Evolutionary conservation across 2,329 filamentous ascomycete genomes (phyloP).

Genomic region (Raffaelea arxii): DNA sequence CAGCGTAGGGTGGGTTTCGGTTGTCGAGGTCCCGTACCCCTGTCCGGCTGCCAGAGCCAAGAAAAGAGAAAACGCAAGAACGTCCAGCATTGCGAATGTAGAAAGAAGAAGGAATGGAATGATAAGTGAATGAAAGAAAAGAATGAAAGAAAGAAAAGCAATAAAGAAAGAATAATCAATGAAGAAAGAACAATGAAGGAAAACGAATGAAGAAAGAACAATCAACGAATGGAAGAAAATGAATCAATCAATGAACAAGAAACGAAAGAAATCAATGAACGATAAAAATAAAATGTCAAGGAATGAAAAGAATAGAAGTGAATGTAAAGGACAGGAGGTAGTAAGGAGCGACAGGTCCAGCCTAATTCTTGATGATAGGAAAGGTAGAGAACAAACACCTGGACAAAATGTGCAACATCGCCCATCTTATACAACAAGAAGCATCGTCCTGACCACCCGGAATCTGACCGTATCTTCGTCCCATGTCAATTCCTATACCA

Average conservation of each 20-base stretch:
- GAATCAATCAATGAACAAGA: not conserved
- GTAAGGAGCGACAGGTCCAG: conserved; percentile 5
- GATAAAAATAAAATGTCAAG: not conserved
- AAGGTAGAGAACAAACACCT: not conserved
- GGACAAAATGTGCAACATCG: not conserved
- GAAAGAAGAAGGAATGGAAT: not conserved
- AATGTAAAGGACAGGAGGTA: conserved; percentile 21
- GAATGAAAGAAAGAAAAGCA: conserved; percentile 2
- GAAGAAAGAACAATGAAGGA: not conserved
- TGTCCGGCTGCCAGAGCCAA: conserved; percentile 34
- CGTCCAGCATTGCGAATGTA: conserved; percentile 8
- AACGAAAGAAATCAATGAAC: not conserved
- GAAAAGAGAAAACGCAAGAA: conserved; percentile 30
- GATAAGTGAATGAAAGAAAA: not conserved
- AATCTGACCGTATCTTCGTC: not conserved
- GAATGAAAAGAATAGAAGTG: not conserved
- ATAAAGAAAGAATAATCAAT: not conserved
- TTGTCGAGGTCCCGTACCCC: conserved; percentile 32
- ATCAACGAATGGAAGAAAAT: not conserved
- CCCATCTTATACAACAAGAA: conserved; percentile 3
- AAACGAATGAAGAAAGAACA: not conserved
- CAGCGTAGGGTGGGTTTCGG: conserved; percentile 41
- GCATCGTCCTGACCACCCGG: not conserved
- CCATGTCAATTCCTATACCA: not conserved
- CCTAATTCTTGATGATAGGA: not conserved